These are phyloP conservation scores for Cyphellophora attinorum DNA, from an alignment of 2,329 filamentous ascomycete genomes.

Conservation along the genomic window DNA sequence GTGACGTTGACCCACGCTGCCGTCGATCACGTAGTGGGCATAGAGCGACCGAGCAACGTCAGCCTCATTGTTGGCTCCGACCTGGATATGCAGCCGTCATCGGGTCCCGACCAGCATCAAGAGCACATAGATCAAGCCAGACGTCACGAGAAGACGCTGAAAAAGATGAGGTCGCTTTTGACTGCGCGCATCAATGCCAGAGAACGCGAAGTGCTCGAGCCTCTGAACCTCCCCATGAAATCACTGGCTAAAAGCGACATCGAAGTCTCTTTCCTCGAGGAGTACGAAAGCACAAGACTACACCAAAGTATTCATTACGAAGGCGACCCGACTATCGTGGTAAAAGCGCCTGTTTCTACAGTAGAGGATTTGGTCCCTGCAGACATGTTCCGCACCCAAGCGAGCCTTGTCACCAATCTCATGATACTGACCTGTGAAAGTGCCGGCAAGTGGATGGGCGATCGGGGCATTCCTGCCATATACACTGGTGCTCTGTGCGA, in stretches of 20 bases:
- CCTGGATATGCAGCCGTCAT: constrained; percentile 10
- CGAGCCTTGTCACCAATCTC: constrained; percentile 24
- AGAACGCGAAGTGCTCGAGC: not conserved
- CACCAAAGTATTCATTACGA: constrained; percentile 23
- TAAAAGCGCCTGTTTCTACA: constrained; percentile 10
- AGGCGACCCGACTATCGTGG: constrained; percentile 33
- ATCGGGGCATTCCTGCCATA: constrained; percentile 41
- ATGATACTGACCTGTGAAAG: constrained; percentile 49
- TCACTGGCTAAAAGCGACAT: no score
- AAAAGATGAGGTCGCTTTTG: constrained; percentile 8
- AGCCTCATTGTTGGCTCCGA: constrained; percentile 25
- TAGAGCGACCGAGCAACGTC: constrained; percentile 4
- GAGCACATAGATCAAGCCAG: constrained; percentile 16
- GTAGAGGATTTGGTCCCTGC: not conserved
- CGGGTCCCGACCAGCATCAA: constrained; percentile 24
- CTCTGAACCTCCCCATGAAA: not conserved
- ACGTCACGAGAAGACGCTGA: constrained; percentile 22
- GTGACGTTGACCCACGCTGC: constrained; percentile 39
- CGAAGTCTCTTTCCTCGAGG: constrained; percentile 1
- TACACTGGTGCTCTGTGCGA: constrained; percentile 33
- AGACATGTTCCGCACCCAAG: constrained; percentile 6
- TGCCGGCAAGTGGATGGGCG: constrained; percentile 42
- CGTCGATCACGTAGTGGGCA: constrained; percentile 8
- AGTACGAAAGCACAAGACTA: constrained; percentile 23
- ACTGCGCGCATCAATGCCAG: not conserved